Conservation (phyloP, 192 early-diverging fungal genomes). For the Gamsiella multidivaricata region DNA sequence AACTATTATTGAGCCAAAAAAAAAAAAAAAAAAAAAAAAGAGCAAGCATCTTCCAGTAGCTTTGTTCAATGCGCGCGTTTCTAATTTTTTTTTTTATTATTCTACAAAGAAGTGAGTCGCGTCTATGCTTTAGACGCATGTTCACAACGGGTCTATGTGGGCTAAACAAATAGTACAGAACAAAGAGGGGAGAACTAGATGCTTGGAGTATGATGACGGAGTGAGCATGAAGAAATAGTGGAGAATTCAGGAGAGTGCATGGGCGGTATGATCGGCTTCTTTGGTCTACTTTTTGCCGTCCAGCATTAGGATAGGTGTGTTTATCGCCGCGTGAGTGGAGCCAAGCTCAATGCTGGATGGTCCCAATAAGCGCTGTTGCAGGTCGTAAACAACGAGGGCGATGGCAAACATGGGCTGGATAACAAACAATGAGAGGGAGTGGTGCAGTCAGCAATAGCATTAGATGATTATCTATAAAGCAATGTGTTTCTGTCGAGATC, state of each 20-base stretch:
- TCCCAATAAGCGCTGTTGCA: constrained; percentile 66
- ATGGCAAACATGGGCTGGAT: constrained; percentile 72
- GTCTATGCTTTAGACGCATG: background rate
- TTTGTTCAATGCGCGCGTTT: too few relatives aligned
- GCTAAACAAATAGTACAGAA: constrained; percentile 13
- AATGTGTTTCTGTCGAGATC: too few relatives aligned
- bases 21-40: too few relatives aligned
- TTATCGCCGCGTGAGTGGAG: constrained; percentile 14
- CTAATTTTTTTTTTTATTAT: background rate
- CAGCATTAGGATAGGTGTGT: constrained; percentile 32
- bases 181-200: background rate
- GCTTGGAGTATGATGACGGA: background rate
- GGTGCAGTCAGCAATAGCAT: background rate
- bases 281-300: constrained; percentile 12
- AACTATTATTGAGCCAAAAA: background rate
- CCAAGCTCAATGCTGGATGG: constrained; percentile 13
- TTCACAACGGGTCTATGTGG: constrained; percentile 8
- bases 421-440: background rate
- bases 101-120: constrained; percentile 1
- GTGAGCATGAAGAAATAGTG: background rate
- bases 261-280: too few relatives aligned
- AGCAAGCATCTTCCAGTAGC: too few relatives aligned
- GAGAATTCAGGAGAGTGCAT: too few relatives aligned
- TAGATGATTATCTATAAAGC: constrained; percentile 3
- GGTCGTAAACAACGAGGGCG: constrained; percentile 73